phyloP scores from a whole-genome alignment of 345 rosid genomes.

The Garcia nutans region DNA sequence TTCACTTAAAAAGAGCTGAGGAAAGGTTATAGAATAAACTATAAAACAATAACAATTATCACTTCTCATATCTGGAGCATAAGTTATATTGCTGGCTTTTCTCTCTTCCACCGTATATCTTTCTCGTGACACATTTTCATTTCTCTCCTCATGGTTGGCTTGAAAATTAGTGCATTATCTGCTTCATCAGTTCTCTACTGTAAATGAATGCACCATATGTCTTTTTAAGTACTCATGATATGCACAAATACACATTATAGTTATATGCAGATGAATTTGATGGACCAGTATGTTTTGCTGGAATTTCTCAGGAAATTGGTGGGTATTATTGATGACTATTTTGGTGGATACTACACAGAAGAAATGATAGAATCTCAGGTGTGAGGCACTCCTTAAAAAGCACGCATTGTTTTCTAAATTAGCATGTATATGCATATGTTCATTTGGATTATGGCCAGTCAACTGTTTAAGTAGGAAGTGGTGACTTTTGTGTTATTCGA shows the following conservation, averaged over 20 bases:
- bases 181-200: background rate
- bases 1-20: background rate
- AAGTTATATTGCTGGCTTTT: background rate
- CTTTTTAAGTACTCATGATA: background rate
- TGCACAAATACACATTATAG: background rate
- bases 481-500: background rate
- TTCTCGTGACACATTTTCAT: background rate
- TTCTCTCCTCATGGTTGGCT: background rate
- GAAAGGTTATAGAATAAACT: background rate
- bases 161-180: background rate
- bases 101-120: too few relatives aligned
- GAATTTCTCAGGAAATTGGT: conserved; percentile 70
- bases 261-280: conserved; percentile 12
- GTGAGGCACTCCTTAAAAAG: conserved; percentile 20
- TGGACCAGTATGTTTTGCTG: conserved; percentile 21
- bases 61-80: background rate
- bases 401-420: conserved; percentile 5
- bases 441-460: conserved; percentile 9
- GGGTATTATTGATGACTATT: conserved; percentile 88
- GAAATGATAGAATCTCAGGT: conserved; percentile 99
- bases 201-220: background rate
- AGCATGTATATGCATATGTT: conserved; percentile 11
- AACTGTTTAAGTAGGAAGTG: background rate
- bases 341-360: conserved; percentile 85
- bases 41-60: conserved; percentile 3